These are phyloP conservation scores for Gautieria morchelliformis DNA, from an alignment of 768 basidiomycete genomes.

Conservation along the genomic window DNA sequence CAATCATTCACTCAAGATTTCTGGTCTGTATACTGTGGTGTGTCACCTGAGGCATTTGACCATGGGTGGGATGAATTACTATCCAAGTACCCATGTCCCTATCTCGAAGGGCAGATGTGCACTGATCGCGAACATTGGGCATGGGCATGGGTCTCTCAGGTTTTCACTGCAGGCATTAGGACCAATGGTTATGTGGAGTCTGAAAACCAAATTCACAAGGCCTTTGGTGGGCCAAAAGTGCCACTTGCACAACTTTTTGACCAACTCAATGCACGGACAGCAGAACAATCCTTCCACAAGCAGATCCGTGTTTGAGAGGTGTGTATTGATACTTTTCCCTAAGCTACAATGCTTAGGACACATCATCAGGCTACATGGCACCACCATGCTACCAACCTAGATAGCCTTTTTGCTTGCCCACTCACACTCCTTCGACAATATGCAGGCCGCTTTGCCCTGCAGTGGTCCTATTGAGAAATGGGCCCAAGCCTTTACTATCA, in stretches of 20 bases:
- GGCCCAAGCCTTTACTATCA: slow-evolving; percentile 21
- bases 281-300: slow-evolving; percentile 13
- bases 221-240: slow-evolving; percentile 18
- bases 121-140: slow-evolving; percentile 25
- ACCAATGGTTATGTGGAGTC: slow-evolving; percentile 27
- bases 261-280: slow-evolving; percentile 18
- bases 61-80: neutral
- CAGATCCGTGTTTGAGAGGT: slow-evolving; percentile 11
- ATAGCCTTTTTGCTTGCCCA: slow-evolving; percentile 19
- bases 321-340: too few relatives aligned
- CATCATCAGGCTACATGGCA: too few relatives aligned
- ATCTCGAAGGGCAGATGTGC: slow-evolving; percentile 22
- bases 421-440: slow-evolving; percentile 17
- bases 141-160: slow-evolving; percentile 21
- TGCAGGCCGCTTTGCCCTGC: slow-evolving; percentile 23
- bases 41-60: slow-evolving; percentile 20
- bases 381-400: slow-evolving; percentile 19
- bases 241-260: slow-evolving; percentile 17
- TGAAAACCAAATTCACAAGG: too few relatives aligned
- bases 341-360: too few relatives aligned
- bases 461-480: slow-evolving; percentile 24
- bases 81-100: slow-evolving; percentile 14
- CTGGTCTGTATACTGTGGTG: slow-evolving; percentile 21
- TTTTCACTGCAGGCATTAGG: slow-evolving; percentile 25
- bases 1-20: slow-evolving; percentile 20